Evolutionary conservation across 1,284 basidiomycete species (phyloP).

Genomic region (Prillingera fragicola): DNA sequence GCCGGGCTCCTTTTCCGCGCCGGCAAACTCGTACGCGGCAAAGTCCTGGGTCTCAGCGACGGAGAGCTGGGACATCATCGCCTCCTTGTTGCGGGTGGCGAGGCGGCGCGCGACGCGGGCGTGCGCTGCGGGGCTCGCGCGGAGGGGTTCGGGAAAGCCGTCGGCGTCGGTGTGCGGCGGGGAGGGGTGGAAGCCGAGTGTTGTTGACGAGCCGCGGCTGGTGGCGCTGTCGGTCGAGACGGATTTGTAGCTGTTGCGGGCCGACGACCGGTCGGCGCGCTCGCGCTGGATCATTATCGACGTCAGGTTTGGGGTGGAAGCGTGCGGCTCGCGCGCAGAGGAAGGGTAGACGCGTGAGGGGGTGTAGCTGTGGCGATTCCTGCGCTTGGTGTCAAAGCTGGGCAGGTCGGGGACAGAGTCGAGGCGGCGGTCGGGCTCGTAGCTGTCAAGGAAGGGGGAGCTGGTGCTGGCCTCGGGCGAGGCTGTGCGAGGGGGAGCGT

Average conservation of each 20-base stretch:
- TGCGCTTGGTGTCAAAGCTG: too few relatives aligned
- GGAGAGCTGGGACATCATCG: not conserved
- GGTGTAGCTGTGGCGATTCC: too few relatives aligned
- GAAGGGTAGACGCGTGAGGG: too few relatives aligned
- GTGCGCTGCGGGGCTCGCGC: constrained; percentile 2
- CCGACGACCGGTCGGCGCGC: too few relatives aligned
- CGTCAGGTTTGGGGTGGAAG: too few relatives aligned
- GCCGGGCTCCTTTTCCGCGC: not conserved
- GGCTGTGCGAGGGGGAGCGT: too few relatives aligned
- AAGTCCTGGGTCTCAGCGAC: not conserved
- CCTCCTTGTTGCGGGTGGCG: not conserved
- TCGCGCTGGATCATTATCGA: too few relatives aligned
- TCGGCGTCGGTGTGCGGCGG: not conserved
- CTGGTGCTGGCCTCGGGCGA: too few relatives aligned
- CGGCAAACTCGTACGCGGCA: not conserved
- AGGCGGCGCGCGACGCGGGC: constrained; percentile 2
- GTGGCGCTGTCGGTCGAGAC: not conserved
- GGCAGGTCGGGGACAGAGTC: too few relatives aligned
- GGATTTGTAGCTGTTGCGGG: not conserved
- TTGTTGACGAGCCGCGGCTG: not conserved
- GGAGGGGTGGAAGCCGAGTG: not conserved
- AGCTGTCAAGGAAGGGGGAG: too few relatives aligned
- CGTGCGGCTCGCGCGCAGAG: too few relatives aligned
- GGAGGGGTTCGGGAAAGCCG: constrained; percentile 1
- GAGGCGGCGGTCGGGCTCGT: too few relatives aligned